These are phyloP conservation scores for Wallacemonas collosoma DNA, from an alignment of 208 protist species.

Conservation along the genomic window DNA sequence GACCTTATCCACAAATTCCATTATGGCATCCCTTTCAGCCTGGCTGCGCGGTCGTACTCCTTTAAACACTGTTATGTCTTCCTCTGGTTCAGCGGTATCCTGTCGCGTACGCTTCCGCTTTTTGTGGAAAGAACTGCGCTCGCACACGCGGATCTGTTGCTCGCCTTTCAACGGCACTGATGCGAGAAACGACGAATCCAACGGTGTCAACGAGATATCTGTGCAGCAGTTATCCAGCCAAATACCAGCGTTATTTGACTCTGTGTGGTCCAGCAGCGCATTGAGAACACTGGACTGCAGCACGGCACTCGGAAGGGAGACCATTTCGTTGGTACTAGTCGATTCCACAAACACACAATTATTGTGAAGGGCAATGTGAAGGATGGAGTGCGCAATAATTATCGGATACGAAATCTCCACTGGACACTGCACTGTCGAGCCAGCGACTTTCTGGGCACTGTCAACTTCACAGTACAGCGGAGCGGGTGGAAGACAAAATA, in stretches of 20 bases:
- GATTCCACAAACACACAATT: constrained; percentile 77
- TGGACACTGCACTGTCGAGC: constrained; percentile 63
- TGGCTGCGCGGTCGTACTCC: constrained; percentile 41
- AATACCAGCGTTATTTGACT: constrained; percentile 38
- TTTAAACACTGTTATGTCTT: constrained; percentile 37
- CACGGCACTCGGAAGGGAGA: constrained; percentile 57
- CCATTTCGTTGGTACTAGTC: constrained; percentile 24
- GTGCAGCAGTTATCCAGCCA: constrained; percentile 77
- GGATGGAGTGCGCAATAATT: constrained; percentile 56
- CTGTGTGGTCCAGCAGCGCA: constrained; percentile 40
- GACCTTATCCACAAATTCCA: constrained; percentile 60
- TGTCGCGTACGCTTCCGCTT: constrained; percentile 37
- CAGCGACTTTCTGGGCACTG: constrained; percentile 30
- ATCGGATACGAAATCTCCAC: constrained; percentile 80
- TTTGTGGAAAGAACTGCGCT: constrained; percentile 37
- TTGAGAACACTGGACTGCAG: constrained; percentile 63
- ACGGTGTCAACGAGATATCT: constrained; percentile 36
- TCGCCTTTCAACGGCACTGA: constrained; percentile 44
- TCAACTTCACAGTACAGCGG: constrained; percentile 60
- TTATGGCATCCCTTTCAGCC: constrained; percentile 63
- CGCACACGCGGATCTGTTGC: constrained; percentile 51
- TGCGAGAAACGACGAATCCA: constrained; percentile 53
- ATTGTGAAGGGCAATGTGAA: constrained; percentile 83
- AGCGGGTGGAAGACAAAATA: constrained; percentile 59
- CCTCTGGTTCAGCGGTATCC: constrained; percentile 24